Percentiles rank a stretch among this genome's conserved stretches.
These are phyloP conservation scores for Lentinula sp. DNA, from an alignment of 768 basidiomycete species.

Conservation along the genomic window DNA sequence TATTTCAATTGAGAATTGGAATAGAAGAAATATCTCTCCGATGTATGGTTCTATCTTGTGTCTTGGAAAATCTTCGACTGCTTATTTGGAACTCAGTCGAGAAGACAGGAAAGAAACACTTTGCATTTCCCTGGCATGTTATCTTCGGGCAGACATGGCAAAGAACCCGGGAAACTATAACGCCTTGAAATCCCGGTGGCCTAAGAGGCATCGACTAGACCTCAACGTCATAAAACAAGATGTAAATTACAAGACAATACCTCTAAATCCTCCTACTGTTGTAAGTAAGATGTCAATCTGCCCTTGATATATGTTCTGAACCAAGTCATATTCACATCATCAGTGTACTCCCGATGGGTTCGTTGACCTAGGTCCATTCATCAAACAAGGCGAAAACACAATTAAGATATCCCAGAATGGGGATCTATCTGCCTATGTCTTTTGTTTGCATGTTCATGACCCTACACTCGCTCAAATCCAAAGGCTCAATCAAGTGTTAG, in stretches of 20 bases:
- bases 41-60: background rate
- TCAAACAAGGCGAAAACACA: conserved; percentile 33
- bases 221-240: conserved; percentile 29
- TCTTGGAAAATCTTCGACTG: background rate
- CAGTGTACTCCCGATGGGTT: conserved; percentile 33
- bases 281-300: conserved; percentile 17
- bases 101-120: background rate
- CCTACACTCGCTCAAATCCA: conserved; percentile 42
- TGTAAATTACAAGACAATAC: conserved; percentile 21
- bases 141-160: background rate
- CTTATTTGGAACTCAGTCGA: background rate
- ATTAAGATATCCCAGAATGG: conserved; percentile 36
- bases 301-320: background rate
- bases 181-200: conserved; percentile 35
- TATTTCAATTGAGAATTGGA: background rate
- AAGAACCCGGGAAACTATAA: background rate
- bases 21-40: background rate
- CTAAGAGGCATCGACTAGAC: conserved; percentile 18
- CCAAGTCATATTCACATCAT: background rate
- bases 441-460: conserved; percentile 42
- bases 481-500: conserved; percentile 21
- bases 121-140: conserved; percentile 5
- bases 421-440: conserved; percentile 38
- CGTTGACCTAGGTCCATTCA: conserved; percentile 45
- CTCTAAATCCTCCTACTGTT: conserved; percentile 36